These are phyloP conservation scores for Ogataea glucozyma DNA, from an alignment of 805 yeast species.

Conservation along the genomic window DNA sequence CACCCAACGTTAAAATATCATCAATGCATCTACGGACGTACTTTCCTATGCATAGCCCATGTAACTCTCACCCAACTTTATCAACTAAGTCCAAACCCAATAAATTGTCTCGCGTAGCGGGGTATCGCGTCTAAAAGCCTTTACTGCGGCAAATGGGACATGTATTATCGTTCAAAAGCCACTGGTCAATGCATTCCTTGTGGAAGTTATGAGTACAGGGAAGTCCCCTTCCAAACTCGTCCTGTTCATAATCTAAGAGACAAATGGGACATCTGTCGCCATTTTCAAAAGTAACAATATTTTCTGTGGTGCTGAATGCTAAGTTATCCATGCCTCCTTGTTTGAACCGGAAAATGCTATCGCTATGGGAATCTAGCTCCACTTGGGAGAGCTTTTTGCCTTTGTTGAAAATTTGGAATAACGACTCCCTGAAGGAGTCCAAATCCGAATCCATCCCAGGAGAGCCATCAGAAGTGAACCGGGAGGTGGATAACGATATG, in stretches of 20 bases:
- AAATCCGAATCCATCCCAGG: constrained; percentile 19
- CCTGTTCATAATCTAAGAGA: constrained; percentile 46
- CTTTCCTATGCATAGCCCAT: too few species aligned
- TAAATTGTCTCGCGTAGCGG: too few species aligned
- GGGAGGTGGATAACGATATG: constrained; percentile 10
- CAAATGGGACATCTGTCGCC: constrained; percentile 54
- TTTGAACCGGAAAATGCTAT: constrained; percentile 19
- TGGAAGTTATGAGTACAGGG: constrained; percentile 56
- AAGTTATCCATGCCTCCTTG: constrained; percentile 8
- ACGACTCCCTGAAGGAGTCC: constrained; percentile 25
- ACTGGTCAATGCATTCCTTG: constrained; percentile 55
- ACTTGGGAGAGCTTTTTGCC: constrained; percentile 18
- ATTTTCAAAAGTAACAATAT: constrained; percentile 8
- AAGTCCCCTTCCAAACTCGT: constrained; percentile 49
- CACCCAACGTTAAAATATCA: constrained; percentile 3
- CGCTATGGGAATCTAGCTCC: constrained; percentile 21
- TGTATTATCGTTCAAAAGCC: constrained; percentile 53
- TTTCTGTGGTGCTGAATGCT: too few species aligned
- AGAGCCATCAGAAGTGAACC: constrained; percentile 2
- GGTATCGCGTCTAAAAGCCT: too few species aligned
- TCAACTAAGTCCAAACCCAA: too few species aligned
- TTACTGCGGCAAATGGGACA: constrained; percentile 59
- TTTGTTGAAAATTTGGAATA: constrained; percentile 24
- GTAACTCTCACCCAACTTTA: too few species aligned
- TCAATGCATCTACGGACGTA: constrained; percentile 9